A percentile compares a stretch with the other conserved stretches of the same genome.
phyloP scores from a whole-genome alignment of 2,329 filamentous ascomycete species.

The Arthroderma uncinatum region DNA sequence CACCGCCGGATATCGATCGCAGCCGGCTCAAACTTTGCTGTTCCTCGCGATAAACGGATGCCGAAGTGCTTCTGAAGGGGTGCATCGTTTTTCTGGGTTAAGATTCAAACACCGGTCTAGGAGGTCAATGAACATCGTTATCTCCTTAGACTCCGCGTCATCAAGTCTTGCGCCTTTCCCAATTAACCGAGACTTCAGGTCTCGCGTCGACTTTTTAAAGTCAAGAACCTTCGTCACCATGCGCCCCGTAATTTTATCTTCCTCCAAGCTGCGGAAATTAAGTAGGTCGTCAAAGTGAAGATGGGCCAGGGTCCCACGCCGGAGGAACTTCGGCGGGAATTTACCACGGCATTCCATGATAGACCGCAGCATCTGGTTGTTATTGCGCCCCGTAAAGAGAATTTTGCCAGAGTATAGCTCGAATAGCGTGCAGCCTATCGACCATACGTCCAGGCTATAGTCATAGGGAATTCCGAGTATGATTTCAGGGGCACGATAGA shows the following conservation, averaged over 20 bases:
- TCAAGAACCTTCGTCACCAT: conserved; percentile 42
- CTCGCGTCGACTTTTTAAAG: conserved; percentile 59
- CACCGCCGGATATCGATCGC: not conserved
- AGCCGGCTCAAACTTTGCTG: conserved; percentile 2
- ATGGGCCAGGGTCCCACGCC: conserved; percentile 62
- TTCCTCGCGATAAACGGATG: conserved; percentile 64
- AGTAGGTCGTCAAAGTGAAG: conserved; percentile 76
- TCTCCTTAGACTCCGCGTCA: conserved; percentile 62
- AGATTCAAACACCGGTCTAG: conserved; percentile 78
- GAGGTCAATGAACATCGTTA: conserved; percentile 75
- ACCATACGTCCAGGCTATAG: conserved; percentile 94
- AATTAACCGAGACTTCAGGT: conserved; percentile 69
- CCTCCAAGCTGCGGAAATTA: conserved; percentile 74
- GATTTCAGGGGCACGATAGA: conserved; percentile 94
- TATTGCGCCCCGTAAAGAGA: conserved; percentile 84
- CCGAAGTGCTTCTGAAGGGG: conserved; percentile 70
- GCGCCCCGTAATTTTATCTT: conserved; percentile 78
- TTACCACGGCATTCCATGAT: conserved; percentile 96
- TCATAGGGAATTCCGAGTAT: conserved; percentile 95
- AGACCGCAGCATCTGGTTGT: conserved; percentile 94
- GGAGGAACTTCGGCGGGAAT: conserved; percentile 78
- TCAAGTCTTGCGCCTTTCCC: conserved; percentile 60
- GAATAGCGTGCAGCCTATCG: conserved; percentile 91
- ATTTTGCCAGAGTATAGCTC: conserved; percentile 98
- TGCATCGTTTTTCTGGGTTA: conserved; percentile 86